phyloP scores from a whole-genome alignment of 2,329 filamentous ascomycete genomes.

The Fusarium subglutinans region DNA sequence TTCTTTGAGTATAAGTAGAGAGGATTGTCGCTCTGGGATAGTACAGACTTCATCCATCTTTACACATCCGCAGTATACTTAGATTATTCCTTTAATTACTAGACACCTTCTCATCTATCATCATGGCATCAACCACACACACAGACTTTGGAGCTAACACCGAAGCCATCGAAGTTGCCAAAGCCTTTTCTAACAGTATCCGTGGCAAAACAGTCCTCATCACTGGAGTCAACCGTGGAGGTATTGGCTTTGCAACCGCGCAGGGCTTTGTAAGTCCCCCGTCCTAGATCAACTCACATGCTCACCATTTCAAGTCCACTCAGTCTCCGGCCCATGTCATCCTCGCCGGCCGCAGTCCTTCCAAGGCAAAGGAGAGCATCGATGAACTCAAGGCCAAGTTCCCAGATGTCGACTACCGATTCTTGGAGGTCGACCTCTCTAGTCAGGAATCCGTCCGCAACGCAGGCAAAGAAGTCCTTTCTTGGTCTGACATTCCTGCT shows the following conservation, averaged over 20 bases:
- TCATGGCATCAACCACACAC: slow-evolving; percentile 11
- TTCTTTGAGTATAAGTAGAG: neutral
- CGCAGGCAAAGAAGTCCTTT: neutral
- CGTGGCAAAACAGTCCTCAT: neutral
- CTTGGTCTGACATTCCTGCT: neutral
- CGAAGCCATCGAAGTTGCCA: neutral
- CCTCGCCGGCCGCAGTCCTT: neutral
- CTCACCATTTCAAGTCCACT: neutral
- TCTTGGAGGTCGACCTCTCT: neutral
- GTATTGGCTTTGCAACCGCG: neutral
- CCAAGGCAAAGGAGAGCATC: neutral
- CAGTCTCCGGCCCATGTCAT: neutral
- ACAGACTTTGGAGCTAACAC: neutral
- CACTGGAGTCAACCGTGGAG: neutral
- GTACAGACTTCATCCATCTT: neutral
- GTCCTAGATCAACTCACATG: rapidly evolving
- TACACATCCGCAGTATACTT: neutral
- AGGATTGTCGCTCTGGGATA: rapidly evolving
- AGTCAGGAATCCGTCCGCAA: neutral
- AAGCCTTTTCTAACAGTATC: neutral
- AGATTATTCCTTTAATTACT: neutral
- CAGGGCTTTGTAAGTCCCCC: neutral
- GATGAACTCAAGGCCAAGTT: neutral
- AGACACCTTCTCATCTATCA: too few species aligned
- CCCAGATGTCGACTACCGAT: neutral